Evolutionary conservation across 139 green algal species (phyloP).

Genomic region (Klebsormidium nitens): DNA sequence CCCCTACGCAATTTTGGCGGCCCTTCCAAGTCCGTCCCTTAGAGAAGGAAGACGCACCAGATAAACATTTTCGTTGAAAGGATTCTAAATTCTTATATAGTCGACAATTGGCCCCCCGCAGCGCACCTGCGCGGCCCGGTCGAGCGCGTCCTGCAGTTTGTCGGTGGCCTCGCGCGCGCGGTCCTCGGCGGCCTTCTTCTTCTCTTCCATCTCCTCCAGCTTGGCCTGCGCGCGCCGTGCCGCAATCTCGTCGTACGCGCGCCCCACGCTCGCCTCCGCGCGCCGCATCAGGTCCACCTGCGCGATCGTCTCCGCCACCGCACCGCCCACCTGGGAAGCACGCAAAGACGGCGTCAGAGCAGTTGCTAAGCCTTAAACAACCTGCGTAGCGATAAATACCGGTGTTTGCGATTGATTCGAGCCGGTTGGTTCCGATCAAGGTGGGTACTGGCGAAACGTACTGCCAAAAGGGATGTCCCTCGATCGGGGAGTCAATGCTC

Average conservation of each 20-base stretch:
- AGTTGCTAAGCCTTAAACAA: neutral
- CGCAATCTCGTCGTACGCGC: slow-evolving; percentile 14
- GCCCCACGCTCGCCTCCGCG: neutral
- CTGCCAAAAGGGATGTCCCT: neutral
- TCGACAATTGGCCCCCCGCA: no score
- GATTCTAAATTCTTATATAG: no score
- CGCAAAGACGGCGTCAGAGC: neutral
- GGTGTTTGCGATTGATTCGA: neutral
- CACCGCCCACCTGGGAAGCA: slow-evolving; percentile 2
- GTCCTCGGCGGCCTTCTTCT: neutral
- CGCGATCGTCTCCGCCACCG: slow-evolving; percentile 3
- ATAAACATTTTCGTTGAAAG: no score
- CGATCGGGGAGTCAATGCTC: neutral
- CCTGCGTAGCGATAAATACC: neutral
- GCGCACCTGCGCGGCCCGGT: no score
- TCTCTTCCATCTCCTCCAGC: slow-evolving; percentile 3
- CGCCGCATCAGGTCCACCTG: slow-evolving; percentile 1
- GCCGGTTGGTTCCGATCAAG: neutral
- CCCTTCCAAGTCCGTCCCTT: no score
- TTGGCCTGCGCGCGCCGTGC: neutral
- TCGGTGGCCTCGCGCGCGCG: neutral
- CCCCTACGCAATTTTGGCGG: no score
- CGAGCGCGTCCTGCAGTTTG: no score
- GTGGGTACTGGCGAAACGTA: neutral
- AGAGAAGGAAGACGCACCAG: no score